A percentile compares a stretch with the other conserved stretches of the same genome.
These are phyloP conservation scores for Tricholoma sp. DNA, from an alignment of 768 basidiomycete species.

Conservation along the genomic window DNA sequence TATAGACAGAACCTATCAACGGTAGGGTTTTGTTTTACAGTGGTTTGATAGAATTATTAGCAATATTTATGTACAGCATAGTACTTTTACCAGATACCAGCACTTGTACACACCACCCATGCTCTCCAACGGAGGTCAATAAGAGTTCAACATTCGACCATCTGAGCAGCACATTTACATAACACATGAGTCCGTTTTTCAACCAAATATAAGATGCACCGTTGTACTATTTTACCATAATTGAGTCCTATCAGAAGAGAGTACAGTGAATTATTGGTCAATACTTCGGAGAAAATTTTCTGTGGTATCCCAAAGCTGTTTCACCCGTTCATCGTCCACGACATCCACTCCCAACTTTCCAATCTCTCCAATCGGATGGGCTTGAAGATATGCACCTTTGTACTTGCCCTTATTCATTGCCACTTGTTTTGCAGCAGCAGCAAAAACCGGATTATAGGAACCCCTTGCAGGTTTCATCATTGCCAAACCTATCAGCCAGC, in stretches of 20 bases:
- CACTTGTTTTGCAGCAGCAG: constrained; percentile 22
- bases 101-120: no score
- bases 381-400: constrained; percentile 19
- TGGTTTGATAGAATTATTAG: neutral
- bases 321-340: constrained; percentile 4
- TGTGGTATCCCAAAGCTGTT: constrained; percentile 8
- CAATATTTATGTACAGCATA: no score
- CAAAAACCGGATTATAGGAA: constrained; percentile 24
- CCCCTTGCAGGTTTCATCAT: constrained; percentile 18
- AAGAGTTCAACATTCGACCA: no score
- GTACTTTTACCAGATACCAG: no score
- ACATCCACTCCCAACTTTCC: constrained; percentile 1
- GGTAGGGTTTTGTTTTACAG: neutral
- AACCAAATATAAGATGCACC: no score
- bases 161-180: no score
- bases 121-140: no score
- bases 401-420: constrained; percentile 17
- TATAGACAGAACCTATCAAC: neutral
- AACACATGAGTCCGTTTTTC: no score
- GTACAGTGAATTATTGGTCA: neutral
- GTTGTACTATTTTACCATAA: no score
- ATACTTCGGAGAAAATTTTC: constrained; percentile 8
- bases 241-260: no score
- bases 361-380: constrained; percentile 8
- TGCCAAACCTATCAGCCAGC: constrained; percentile 13